Evolutionary conservation across 345 rosid species (phyloP).

Genomic region (Hypericum androsaemum): DNA sequence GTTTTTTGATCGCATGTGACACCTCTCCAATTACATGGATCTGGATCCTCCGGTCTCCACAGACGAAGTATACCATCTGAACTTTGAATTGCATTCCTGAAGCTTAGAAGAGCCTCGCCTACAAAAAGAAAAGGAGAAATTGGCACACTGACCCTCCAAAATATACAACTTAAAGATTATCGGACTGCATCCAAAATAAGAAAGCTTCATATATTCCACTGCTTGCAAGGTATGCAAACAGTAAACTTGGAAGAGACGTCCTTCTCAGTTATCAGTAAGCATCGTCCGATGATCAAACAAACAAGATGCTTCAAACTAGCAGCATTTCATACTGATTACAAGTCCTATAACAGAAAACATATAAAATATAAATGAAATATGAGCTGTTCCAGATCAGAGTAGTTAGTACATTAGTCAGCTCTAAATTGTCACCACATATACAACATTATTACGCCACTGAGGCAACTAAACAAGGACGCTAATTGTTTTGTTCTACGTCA

Average conservation of each 20-base stretch:
- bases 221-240: background rate
- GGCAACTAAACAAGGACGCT: no score
- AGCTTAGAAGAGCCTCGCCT: conserved; percentile 87
- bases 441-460: no score
- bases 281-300: background rate
- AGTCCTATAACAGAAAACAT: no score
- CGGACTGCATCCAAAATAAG: no score
- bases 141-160: background rate
- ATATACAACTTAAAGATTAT: no score
- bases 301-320: background rate
- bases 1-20: conserved; percentile 65
- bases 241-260: background rate
- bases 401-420: no score
- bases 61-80: conserved; percentile 61
- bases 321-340: no score
- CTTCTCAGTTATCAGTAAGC: background rate
- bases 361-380: no score
- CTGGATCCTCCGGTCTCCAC: conserved; percentile 99
- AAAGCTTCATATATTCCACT: no score
- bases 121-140: background rate
- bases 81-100: conserved; percentile 46
- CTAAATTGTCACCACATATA: no score
- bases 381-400: no score
- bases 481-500: no score
- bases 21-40: conserved; percentile 95